These are phyloP conservation scores for Piedraia hortae DNA, from an alignment of 2,329 filamentous ascomycete genomes.

Conservation along the genomic window DNA sequence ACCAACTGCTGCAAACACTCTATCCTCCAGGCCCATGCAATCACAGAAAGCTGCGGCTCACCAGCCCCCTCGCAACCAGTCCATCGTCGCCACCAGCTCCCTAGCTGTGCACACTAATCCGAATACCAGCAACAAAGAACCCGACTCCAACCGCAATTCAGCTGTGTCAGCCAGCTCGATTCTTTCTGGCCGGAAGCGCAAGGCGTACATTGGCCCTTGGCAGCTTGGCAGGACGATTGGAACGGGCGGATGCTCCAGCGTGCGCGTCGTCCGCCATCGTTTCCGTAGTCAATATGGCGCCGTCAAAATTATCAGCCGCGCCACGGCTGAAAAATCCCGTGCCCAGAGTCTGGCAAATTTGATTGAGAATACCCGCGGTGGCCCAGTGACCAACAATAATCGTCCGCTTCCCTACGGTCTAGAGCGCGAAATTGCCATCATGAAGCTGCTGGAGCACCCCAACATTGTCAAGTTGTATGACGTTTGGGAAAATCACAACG, in stretches of 20 bases:
- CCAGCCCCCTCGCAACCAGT: constrained; percentile 18
- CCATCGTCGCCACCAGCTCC: constrained; percentile 17
- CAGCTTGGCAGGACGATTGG: constrained; percentile 70
- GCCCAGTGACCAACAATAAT: constrained; percentile 6
- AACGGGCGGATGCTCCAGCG: constrained; percentile 66
- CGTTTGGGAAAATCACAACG: constrained; percentile 89
- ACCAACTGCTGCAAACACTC: no score
- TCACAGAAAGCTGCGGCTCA: no score
- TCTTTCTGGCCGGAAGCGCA: constrained; percentile 20
- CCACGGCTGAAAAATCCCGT: constrained; percentile 48
- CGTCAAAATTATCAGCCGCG: constrained; percentile 81
- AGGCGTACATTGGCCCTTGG: constrained; percentile 76
- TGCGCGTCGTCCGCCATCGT: constrained; percentile 58
- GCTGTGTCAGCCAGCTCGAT: constrained; percentile 29
- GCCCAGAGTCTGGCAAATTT: constrained; percentile 66
- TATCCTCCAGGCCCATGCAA: no score
- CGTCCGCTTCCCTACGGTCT: constrained; percentile 42
- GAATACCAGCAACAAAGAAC: constrained; percentile 17
- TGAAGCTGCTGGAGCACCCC: constrained; percentile 84
- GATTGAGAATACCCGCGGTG: constrained; percentile 37
- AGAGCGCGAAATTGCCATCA: constrained; percentile 83
- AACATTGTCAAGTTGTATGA: constrained; percentile 89
- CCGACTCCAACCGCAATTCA: constrained; percentile 24
- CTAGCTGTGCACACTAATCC: constrained; percentile 15
- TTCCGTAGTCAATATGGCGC: constrained; percentile 55